These are phyloP conservation scores for Neofusicoccum kwambonambiense DNA, from an alignment of 2,329 filamentous ascomycete species.

Conservation along the genomic window DNA sequence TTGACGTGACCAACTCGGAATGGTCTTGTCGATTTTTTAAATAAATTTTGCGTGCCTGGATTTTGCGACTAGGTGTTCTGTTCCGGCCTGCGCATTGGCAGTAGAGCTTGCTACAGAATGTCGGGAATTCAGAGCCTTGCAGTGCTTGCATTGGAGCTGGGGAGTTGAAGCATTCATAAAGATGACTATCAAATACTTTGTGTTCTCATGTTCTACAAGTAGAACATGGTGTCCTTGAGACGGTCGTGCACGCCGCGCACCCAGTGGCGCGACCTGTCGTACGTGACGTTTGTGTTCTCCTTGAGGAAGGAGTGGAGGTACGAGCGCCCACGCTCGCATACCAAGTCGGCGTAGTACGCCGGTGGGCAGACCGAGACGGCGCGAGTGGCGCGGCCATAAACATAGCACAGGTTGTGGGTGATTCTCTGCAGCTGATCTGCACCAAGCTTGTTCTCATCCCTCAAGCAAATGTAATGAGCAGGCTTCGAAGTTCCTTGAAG, in stretches of 20 bases:
- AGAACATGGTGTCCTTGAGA: conserved; percentile 18
- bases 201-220: conserved; percentile 8
- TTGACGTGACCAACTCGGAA: too few relatives aligned
- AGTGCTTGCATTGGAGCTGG: neutral
- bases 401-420: conserved; percentile 77
- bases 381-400: conserved; percentile 79
- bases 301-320: conserved; percentile 53
- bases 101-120: neutral
- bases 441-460: conserved; percentile 45
- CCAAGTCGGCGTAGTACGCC: conserved; percentile 83
- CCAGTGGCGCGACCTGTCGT: conserved; percentile 10
- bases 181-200: neutral
- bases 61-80: too few relatives aligned
- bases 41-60: neutral
- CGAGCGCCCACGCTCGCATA: conserved; percentile 71
- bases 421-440: conserved; percentile 70
- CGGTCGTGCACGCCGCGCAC: conserved; percentile 14
- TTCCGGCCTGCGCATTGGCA: neutral
- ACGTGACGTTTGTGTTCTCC: neutral
- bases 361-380: conserved; percentile 82
- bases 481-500: conserved; percentile 79
- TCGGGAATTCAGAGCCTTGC: too few relatives aligned
- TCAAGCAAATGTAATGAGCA: conserved; percentile 71
- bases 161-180: neutral
- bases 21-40: neutral